These are phyloP conservation scores for Diutina scorzettiae DNA, from an alignment of 1,139 yeast species.

Conservation along the genomic window DNA sequence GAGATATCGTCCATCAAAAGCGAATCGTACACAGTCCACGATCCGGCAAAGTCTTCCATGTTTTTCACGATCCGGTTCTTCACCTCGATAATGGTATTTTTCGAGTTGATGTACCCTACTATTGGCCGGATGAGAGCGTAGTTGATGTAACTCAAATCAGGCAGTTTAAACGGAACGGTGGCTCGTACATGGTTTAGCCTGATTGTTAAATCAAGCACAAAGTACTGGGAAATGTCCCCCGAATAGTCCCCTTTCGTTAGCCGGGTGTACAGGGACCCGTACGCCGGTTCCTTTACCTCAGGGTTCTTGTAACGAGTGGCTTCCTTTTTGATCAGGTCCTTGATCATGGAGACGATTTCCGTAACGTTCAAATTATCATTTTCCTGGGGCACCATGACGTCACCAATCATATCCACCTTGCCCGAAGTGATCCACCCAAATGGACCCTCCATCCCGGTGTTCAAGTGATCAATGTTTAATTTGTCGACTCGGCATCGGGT, in stretches of 20 bases:
- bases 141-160: slow-evolving; percentile 77
- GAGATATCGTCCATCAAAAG: slow-evolving; percentile 85
- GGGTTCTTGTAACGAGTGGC: slow-evolving; percentile 27
- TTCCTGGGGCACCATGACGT: slow-evolving; percentile 67
- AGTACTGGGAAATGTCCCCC: slow-evolving; percentile 40
- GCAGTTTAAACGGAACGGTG: slow-evolving; percentile 72
- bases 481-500: slow-evolving; percentile 79
- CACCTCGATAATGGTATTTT: slow-evolving; percentile 81
- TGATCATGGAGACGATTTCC: slow-evolving; percentile 29
- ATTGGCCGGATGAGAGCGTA: slow-evolving; percentile 89
- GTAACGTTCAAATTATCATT: slow-evolving; percentile 30
- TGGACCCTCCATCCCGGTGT: slow-evolving; percentile 84
- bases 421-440: slow-evolving; percentile 95
- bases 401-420: slow-evolving; percentile 86
- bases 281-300: slow-evolving; percentile 19
- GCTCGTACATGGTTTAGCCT: slow-evolving; percentile 81
- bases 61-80: slow-evolving; percentile 75
- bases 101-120: slow-evolving; percentile 86
- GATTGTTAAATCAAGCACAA: slow-evolving; percentile 68
- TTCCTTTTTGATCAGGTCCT: slow-evolving; percentile 28
- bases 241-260: slow-evolving; percentile 17
- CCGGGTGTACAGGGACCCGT: slow-evolving; percentile 13
- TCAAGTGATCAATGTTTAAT: slow-evolving; percentile 76
- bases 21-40: slow-evolving; percentile 94
- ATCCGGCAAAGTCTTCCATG: slow-evolving; percentile 76